phyloP scores from a whole-genome alignment of 176 grass and related monocot genomes.

The Oryza rufipogon region DNA sequence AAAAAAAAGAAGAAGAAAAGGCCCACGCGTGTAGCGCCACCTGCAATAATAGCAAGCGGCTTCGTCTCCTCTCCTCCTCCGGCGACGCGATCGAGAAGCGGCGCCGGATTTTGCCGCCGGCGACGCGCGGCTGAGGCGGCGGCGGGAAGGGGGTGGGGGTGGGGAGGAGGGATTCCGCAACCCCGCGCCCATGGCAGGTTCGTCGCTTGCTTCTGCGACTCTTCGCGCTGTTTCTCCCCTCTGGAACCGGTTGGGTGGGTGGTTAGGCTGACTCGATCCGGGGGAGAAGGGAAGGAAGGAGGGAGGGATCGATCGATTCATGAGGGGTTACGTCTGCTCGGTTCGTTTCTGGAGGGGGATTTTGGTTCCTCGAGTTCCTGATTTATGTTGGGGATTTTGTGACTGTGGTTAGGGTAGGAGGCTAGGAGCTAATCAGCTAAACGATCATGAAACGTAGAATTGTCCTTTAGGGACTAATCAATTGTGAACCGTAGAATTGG shows the following conservation, averaged over 20 bases:
- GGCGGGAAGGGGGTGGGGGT: neutral
- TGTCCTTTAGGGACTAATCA: neutral
- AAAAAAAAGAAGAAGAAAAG: neutral
- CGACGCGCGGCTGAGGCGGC: neutral
- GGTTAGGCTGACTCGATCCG: neutral
- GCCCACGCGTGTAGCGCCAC: neutral
- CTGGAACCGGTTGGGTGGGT: neutral
- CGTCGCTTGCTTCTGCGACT: neutral
- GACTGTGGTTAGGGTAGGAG: neutral
- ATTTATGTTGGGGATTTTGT: neutral
- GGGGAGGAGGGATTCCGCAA: neutral
- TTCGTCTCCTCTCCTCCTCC: neutral
- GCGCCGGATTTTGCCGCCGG: neutral
- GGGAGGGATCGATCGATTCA: neutral
- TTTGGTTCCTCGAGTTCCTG: neutral
- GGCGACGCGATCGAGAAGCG: neutral
- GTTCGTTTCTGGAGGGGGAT: neutral
- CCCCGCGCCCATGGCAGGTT: slow-evolving; percentile 32
- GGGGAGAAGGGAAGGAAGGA: neutral
- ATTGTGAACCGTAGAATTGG: neutral
- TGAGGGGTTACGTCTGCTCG: neutral
- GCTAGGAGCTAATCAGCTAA: neutral
- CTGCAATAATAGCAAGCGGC: neutral
- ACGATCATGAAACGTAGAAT: neutral
- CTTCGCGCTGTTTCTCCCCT: neutral